Conservation (phyloP, 306 rosid genomes). For the Chamaecrista fasciculata region DNA sequence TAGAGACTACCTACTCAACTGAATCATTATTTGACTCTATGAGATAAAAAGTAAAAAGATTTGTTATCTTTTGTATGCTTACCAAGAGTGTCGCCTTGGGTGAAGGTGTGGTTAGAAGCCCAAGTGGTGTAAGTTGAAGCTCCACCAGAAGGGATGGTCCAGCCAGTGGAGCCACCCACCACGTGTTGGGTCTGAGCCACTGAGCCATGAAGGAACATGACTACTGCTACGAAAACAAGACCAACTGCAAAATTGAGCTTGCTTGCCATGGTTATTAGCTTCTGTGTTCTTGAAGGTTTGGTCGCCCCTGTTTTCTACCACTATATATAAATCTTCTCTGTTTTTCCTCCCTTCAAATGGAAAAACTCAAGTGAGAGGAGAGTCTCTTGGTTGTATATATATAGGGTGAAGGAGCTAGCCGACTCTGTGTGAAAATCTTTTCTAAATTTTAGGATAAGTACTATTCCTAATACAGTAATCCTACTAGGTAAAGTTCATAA, state of each 20-base stretch:
- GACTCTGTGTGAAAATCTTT: too few relatives aligned
- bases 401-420: too few relatives aligned
- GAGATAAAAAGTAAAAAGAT: too few relatives aligned
- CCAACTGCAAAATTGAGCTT: slow-evolving; percentile 27
- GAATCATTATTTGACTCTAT: neutral
- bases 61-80: neutral
- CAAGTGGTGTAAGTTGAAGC: slow-evolving; percentile 41
- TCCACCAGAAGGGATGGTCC: too few relatives aligned
- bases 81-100: slow-evolving; percentile 58
- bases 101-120: slow-evolving; percentile 58
- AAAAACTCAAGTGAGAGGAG: neutral
- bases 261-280: slow-evolving; percentile 51
- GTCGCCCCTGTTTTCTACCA: slow-evolving; percentile 52
- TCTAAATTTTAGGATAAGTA: too few relatives aligned
- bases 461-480: too few relatives aligned
- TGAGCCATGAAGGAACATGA: slow-evolving; percentile 42
- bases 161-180: slow-evolving; percentile 61
- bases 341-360: neutral
- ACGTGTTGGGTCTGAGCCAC: slow-evolving; percentile 40
- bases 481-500: too few relatives aligned
- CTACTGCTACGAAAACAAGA: slow-evolving; percentile 30
- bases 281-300: slow-evolving; percentile 40
- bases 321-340: slow-evolving; percentile 8
- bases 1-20: neutral
- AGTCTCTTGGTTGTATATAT: neutral